phyloP scores from a whole-genome alignment of 257 asterid genomes.

The Solanum chiquidenum region DNA sequence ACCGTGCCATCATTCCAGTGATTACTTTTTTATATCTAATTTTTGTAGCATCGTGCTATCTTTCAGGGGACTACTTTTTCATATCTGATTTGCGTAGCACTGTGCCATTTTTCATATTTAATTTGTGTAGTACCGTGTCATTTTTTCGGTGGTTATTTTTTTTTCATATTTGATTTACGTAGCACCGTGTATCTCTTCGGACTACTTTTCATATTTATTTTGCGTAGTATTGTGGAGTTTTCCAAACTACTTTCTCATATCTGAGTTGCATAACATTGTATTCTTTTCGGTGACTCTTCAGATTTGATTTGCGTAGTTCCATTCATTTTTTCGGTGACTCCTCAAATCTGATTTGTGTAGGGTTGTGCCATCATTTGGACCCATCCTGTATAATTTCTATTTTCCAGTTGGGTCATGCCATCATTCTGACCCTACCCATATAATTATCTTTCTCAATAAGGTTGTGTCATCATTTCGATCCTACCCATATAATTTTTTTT shows the following conservation, averaged over 20 bases:
- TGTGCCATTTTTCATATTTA: neutral
- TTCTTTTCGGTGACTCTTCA: neutral
- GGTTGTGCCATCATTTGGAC: neutral
- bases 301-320: neutral
- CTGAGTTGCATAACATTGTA: neutral
- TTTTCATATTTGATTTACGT: too few species aligned
- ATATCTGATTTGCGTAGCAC: neutral
- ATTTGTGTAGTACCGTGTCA: neutral
- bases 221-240: neutral
- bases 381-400: neutral
- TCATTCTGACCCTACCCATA: too few species aligned
- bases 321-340: neutral
- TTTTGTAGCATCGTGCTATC: neutral
- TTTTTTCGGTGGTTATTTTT: neutral
- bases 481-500: too few species aligned
- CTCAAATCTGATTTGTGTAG: neutral
- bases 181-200: neutral
- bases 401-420: neutral
- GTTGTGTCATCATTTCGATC: too few species aligned
- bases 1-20: neutral
- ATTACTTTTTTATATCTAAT: too few species aligned
- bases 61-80: neutral
- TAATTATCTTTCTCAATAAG: too few species aligned
- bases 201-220: neutral
- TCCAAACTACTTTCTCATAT: neutral